Evolutionary conservation across 2,329 filamentous ascomycete species (phyloP).

Genomic region (Pseudocercospora pini-densiflorae): DNA sequence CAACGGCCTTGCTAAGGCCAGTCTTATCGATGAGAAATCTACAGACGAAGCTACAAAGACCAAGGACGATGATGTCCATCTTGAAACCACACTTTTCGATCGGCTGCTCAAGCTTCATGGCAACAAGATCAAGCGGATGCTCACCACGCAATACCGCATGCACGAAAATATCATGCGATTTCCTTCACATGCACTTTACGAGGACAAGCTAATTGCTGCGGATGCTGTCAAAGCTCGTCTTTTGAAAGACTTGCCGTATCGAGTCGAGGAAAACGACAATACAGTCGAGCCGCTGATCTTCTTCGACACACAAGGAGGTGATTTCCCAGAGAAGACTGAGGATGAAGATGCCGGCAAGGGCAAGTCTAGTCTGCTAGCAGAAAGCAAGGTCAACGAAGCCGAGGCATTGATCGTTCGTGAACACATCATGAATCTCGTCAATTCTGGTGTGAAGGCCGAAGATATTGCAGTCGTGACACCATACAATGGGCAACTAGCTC

Average conservation of each 20-base stretch:
- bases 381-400: constrained; percentile 91
- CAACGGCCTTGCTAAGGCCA: constrained; percentile 12
- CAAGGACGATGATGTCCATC: constrained; percentile 40
- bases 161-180: constrained; percentile 95
- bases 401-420: constrained; percentile 80
- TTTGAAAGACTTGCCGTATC: constrained; percentile 77
- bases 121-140: constrained; percentile 83
- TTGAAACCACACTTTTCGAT: constrained; percentile 94
- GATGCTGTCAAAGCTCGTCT: constrained; percentile 76
- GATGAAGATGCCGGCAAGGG: constrained; percentile 62
- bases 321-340: constrained; percentile 71
- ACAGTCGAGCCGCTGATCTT: constrained; percentile 88
- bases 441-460: constrained; percentile 76
- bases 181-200: constrained; percentile 87
- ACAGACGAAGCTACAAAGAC: constrained; percentile 42
- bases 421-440: constrained; percentile 77
- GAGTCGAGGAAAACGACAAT: constrained; percentile 79
- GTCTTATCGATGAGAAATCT: constrained; percentile 8
- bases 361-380: constrained; percentile 62
- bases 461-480: constrained; percentile 95
- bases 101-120: constrained; percentile 83
- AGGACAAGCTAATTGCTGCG: constrained; percentile 77
- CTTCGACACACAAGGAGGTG: constrained; percentile 95
- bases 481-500: constrained; percentile 89
- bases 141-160: constrained; percentile 98